Percentiles rank a stretch among this genome's conserved stretches.
These are phyloP conservation scores for Falciphora oryzae DNA, from an alignment of 2,329 filamentous ascomycete species.

Conservation along the genomic window DNA sequence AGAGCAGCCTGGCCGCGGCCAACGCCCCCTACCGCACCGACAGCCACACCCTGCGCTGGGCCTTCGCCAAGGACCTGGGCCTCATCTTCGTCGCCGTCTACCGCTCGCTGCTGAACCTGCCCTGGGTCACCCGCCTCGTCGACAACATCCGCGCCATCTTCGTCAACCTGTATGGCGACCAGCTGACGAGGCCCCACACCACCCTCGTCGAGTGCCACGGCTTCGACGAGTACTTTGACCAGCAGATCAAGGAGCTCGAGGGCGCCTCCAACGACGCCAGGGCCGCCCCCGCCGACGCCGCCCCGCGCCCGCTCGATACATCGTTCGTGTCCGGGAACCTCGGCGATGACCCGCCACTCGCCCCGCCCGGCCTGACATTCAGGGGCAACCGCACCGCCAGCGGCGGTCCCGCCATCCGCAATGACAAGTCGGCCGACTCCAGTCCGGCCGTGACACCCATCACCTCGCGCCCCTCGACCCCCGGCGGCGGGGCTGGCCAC, in stretches of 20 bases:
- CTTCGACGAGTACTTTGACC: slow-evolving; percentile 92
- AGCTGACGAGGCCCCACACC: slow-evolving; percentile 74
- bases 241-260: slow-evolving; percentile 79
- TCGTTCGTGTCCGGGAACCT: slow-evolving; percentile 28
- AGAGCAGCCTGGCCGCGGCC: slow-evolving; percentile 50
- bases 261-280: slow-evolving; percentile 37
- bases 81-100: slow-evolving; percentile 98
- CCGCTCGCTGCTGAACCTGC: slow-evolving; percentile 87
- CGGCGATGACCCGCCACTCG: slow-evolving; percentile 32
- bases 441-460: slow-evolving; percentile 67
- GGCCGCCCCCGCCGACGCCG: slow-evolving; percentile 17
- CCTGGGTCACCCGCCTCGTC: slow-evolving; percentile 94
- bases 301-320: slow-evolving; percentile 24
- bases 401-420: slow-evolving; percentile 14
- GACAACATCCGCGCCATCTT: slow-evolving; percentile 94
- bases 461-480: slow-evolving; percentile 74
- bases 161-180: slow-evolving; percentile 80
- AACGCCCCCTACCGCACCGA: slow-evolving; percentile 82
- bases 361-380: slow-evolving; percentile 35
- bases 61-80: slow-evolving; percentile 83
- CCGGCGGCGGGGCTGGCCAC: slow-evolving; percentile 49
- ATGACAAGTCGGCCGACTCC: slow-evolving; percentile 54
- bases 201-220: slow-evolving; percentile 70
- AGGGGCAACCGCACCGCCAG: slow-evolving; percentile 27
- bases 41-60: slow-evolving; percentile 93